Conservation (phyloP, 2,329 filamentous ascomycete species). For the Aspergillus ruber region DNA sequence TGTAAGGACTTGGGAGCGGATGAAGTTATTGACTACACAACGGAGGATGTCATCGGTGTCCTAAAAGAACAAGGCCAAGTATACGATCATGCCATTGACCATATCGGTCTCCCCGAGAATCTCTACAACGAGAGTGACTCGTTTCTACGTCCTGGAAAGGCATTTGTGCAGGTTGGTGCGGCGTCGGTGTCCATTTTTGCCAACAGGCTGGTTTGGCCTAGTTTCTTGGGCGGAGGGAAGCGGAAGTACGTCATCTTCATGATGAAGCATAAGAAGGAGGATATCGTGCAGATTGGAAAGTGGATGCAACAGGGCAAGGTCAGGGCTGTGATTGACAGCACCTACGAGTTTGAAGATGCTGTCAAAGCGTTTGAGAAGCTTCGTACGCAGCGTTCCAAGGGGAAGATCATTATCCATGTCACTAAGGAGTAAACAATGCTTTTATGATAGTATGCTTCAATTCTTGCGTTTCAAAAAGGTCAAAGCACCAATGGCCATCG, state of each 20-base stretch:
- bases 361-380: constrained; percentile 54
- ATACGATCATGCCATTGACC: constrained; percentile 53
- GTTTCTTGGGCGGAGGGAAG: constrained; percentile 46
- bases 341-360: constrained; percentile 51
- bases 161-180: constrained; percentile 50
- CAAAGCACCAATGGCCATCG: constrained; percentile 46
- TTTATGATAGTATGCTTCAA: background rate
- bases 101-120: constrained; percentile 45
- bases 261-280: constrained; percentile 34
- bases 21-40: constrained; percentile 56
- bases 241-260: constrained; percentile 30
- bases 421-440: constrained; percentile 6
- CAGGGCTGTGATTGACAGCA: constrained; percentile 50
- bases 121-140: constrained; percentile 50
- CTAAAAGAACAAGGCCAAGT: constrained; percentile 44
- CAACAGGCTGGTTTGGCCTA: constrained; percentile 38
- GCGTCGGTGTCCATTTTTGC: constrained; percentile 24
- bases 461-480: constrained; percentile 21
- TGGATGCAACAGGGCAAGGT: constrained; percentile 57
- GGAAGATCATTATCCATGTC: constrained; percentile 52
- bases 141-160: constrained; percentile 45
- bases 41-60: constrained; percentile 40
- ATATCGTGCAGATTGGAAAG: constrained; percentile 45
- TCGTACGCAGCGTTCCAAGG: constrained; percentile 49
- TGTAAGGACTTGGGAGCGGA: constrained; percentile 57